A percentile compares a stretch with the other conserved stretches of the same genome.
Conservation (phyloP, 2,329 filamentous ascomycete species). For the Alternaria brassicicola region DNA sequence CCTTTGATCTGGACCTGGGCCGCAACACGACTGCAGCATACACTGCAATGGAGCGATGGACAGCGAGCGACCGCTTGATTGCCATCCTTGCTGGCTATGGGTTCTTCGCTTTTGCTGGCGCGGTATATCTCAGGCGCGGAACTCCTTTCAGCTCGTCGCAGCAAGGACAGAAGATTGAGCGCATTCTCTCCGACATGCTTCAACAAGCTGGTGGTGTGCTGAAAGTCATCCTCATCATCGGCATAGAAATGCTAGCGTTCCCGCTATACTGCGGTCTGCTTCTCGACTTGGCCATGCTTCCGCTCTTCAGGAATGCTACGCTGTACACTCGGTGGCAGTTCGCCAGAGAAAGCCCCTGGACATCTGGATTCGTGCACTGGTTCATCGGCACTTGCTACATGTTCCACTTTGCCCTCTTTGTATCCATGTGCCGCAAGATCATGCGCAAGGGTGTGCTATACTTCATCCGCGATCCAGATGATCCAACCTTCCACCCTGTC, state of each 20-base stretch:
- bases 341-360: conserved; percentile 78
- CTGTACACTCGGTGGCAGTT: conserved; percentile 79
- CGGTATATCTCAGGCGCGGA: conserved; percentile 78
- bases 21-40: conserved; percentile 27
- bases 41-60: conserved; percentile 52
- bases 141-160: conserved; percentile 68
- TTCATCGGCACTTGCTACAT: conserved; percentile 99
- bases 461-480: conserved; percentile 97
- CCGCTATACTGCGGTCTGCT: conserved; percentile 93
- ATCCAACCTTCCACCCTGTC: conserved; percentile 97
- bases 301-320: conserved; percentile 83
- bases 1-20: conserved; percentile 40
- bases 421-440: conserved; percentile 98
- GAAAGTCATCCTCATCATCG: conserved; percentile 98
- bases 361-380: conserved; percentile 96
- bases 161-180: conserved; percentile 67
- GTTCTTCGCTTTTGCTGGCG: conserved; percentile 74
- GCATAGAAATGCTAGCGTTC: conserved; percentile 98
- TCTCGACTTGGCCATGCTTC: conserved; percentile 85
- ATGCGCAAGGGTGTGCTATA: conserved; percentile 94
- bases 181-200: conserved; percentile 78
- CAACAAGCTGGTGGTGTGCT: conserved; percentile 95
- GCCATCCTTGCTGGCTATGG: conserved; percentile 83
- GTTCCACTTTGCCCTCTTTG: conserved; percentile 99
- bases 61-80: conserved; percentile 63